Conservation (phyloP, 169 alveolate genomes). For the Plasmodium yoelii region DNA sequence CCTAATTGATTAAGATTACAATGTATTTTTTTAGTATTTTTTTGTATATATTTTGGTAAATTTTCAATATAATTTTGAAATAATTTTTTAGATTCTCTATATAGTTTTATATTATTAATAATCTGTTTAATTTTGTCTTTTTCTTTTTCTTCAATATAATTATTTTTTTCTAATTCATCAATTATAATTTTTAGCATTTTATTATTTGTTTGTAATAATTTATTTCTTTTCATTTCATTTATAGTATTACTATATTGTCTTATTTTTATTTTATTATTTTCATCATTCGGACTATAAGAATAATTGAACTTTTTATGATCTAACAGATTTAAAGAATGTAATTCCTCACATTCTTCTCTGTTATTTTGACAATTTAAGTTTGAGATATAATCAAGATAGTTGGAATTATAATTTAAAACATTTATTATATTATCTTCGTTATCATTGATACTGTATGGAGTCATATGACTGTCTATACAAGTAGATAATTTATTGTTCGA, state of each 20-base stretch:
- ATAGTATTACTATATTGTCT: constrained; percentile 29
- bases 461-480: no score
- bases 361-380: no score
- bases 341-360: no score
- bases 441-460: no score
- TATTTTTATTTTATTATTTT: neutral
- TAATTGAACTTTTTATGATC: no score
- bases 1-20: constrained; percentile 81
- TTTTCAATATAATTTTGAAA: constrained; percentile 74
- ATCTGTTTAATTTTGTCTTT: constrained; percentile 71
- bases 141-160: constrained; percentile 19
- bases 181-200: constrained; percentile 55
- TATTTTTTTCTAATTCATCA: constrained; percentile 62
- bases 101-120: constrained; percentile 62
- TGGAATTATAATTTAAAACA: no score
- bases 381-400: no score
- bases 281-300: no score
- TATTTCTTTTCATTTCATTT: constrained; percentile 69
- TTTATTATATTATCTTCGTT: no score
- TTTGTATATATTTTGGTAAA: constrained; percentile 71
- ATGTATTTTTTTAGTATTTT: constrained; percentile 71
- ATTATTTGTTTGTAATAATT: constrained; percentile 46
- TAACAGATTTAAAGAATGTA: no score
- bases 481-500: no score
- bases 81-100: constrained; percentile 71